Conservation (phyloP, 768 basidiomycete genomes). For the Russula ochroleuca region DNA sequence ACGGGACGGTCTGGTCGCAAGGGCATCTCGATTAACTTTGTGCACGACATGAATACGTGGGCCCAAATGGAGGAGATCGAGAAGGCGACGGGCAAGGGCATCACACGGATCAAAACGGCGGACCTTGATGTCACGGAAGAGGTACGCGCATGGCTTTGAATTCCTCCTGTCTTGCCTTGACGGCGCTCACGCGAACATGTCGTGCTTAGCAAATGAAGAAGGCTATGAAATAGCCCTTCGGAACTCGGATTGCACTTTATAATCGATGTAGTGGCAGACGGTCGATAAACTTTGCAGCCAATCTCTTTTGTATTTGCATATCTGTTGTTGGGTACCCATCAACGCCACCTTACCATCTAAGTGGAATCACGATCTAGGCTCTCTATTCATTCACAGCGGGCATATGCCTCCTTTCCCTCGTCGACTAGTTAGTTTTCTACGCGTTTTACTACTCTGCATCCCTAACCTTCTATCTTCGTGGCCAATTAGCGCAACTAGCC, state of each 20-base stretch:
- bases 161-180: background rate
- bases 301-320: conserved; percentile 5
- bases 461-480: too few species aligned
- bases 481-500: too few species aligned
- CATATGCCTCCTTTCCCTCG: too few species aligned
- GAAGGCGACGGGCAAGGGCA: conserved; percentile 67
- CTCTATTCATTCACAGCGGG: too few species aligned
- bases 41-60: conserved; percentile 86
- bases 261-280: conserved; percentile 11
- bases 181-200: conserved; percentile 1
- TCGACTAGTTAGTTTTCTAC: too few species aligned
- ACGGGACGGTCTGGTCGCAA: conserved; percentile 97
- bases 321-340: too few species aligned
- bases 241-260: conserved; percentile 7
- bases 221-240: conserved; percentile 52
- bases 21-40: conserved; percentile 96
- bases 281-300: conserved; percentile 28
- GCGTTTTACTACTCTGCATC: too few species aligned
- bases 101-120: conserved; percentile 81
- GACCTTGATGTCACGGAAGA: conserved; percentile 94
- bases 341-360: too few species aligned
- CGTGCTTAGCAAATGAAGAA: conserved; percentile 71
- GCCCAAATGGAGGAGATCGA: conserved; percentile 88
- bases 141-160: conserved; percentile 41
- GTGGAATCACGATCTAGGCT: too few species aligned